A percentile compares a stretch with the other conserved stretches of the same genome.
phyloP scores from a whole-genome alignment of 177 flowering plant species.

The Vitis hybrid region DNA sequence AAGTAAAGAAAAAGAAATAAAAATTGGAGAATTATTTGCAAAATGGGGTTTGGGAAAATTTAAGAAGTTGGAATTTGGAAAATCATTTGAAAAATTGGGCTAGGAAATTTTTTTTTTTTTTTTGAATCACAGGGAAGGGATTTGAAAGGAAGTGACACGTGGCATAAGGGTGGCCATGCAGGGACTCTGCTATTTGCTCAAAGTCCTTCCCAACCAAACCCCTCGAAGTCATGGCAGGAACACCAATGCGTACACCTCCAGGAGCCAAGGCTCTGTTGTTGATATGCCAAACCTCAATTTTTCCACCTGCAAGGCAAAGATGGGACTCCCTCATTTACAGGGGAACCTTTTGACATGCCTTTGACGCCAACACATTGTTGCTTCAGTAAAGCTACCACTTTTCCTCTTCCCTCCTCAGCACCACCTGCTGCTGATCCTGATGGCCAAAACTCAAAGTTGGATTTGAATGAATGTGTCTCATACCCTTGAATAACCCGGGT shows the following conservation, averaged over 20 bases:
- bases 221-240: slow-evolving; percentile 99
- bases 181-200: slow-evolving; percentile 94
- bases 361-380: slow-evolving; percentile 92
- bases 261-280: background rate
- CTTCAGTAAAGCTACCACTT: slow-evolving; percentile 89
- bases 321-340: slow-evolving; percentile 80
- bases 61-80: too few relatives aligned
- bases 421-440: slow-evolving; percentile 65
- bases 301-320: slow-evolving; percentile 90
- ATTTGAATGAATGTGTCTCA: slow-evolving; percentile 87
- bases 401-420: slow-evolving; percentile 95
- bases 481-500: slow-evolving; percentile 92
- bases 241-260: slow-evolving; percentile 28
- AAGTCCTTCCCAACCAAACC: slow-evolving; percentile 97
- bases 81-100: too few relatives aligned
- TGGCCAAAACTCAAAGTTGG: slow-evolving; percentile 96
- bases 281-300: slow-evolving; percentile 63
- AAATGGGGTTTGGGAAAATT: too few relatives aligned
- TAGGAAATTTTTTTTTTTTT: too few relatives aligned
- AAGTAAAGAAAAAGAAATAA: too few relatives aligned
- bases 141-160: too few relatives aligned
- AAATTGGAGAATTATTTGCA: too few relatives aligned
- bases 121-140: too few relatives aligned
- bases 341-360: slow-evolving; percentile 65
- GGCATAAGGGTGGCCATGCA: slow-evolving; percentile 32